phyloP scores from a whole-genome alignment of 2,329 filamentous ascomycete species.

The Colletotrichum falcatum region DNA sequence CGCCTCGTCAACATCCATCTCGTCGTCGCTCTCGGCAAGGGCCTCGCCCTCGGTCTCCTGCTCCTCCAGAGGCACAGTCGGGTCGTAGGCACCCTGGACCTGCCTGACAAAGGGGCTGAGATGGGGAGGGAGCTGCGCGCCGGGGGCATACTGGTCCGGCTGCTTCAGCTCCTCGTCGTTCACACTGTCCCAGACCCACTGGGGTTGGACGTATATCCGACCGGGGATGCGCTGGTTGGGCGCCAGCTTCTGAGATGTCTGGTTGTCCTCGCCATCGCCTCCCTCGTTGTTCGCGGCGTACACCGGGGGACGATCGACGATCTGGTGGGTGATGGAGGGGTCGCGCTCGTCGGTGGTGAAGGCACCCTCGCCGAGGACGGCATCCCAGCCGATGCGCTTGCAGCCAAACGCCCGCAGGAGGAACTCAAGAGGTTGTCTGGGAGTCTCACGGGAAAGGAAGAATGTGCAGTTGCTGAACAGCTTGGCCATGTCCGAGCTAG shows the following conservation, averaged over 20 bases:
- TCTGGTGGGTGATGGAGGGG: conserved; percentile 92
- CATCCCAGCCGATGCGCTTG: conserved; percentile 95
- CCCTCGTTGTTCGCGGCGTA: conserved; percentile 58
- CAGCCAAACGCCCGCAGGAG: conserved; percentile 94
- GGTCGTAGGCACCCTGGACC: conserved; percentile 90
- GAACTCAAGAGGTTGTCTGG: conserved; percentile 90
- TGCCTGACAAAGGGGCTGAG: conserved; percentile 95
- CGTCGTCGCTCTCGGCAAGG: conserved; percentile 72
- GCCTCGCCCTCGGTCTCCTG: conserved; percentile 91
- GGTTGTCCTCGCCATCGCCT: conserved; percentile 66
- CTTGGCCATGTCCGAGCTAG: conserved; percentile 74
- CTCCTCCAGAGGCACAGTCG: conserved; percentile 84
- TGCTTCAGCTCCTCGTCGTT: conserved; percentile 92
- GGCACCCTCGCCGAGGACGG: conserved; percentile 88
- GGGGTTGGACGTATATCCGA: conserved; percentile 92
- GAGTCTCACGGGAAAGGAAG: conserved; percentile 93
- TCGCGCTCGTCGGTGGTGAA: conserved; percentile 93
- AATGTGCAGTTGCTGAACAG: conserved; percentile 92
- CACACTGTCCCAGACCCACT: conserved; percentile 98
- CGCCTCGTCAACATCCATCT: conserved; percentile 58
- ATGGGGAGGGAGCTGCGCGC: conserved; percentile 90
- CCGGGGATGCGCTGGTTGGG: conserved; percentile 85
- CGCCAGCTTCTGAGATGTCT: conserved; percentile 69
- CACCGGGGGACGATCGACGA: conserved; percentile 89
- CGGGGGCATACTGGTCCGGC: conserved; percentile 89